Base-by-base conservation (phyloP, 2,329 filamentous ascomycete species). In the Xylariaceae sp. region DNA sequence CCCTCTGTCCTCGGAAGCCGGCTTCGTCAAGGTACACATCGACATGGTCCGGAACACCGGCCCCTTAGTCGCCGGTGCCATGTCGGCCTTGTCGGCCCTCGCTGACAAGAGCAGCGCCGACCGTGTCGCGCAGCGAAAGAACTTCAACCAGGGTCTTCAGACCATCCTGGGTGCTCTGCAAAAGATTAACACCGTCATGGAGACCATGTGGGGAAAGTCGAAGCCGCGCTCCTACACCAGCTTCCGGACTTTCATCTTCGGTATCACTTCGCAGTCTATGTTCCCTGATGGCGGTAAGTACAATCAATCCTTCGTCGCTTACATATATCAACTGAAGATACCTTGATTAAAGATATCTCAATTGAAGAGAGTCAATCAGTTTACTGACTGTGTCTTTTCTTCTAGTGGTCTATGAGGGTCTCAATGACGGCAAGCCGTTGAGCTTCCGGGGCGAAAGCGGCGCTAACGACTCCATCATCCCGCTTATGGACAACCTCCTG, bases 211-310 rank as follows among this genome's bases (percentile, higher is more conserved):
- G 93, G 82, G 82, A 61, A 90, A 92, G 73, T 94, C 89, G 58
- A 89, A 89, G 67, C 92, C 92, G 2, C 81, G 82, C 15, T 85
- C 91, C 66, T 97, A 97, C 77, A 90, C 89, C 60, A 88, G 84
- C 66, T 97, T 96, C 83, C 88, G 92, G 47, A 96, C 93, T 9
- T 97, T 97, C 79, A 97, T 97, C 77, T 96, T 96, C 71, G 93
- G 93, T 67, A 96, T 97, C 75, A 95, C 91, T 1, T 88, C 85
- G 52, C 92, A 97, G 75, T 88, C 86, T 69, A 96, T 97, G 92
- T 97, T 97, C 75, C 92, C 92, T 7, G 80, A 92, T 64, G 93
- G 93, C 7, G 49, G 49, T 51, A 35, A 51, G 49, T 51, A 35
- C 5, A 51, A 15, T 37, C 49, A 50, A 10, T 9, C 48, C 48